These are phyloP conservation scores for Amesomyces nigricolor DNA, from an alignment of 2,329 filamentous ascomycete species.

Conservation along the genomic window DNA sequence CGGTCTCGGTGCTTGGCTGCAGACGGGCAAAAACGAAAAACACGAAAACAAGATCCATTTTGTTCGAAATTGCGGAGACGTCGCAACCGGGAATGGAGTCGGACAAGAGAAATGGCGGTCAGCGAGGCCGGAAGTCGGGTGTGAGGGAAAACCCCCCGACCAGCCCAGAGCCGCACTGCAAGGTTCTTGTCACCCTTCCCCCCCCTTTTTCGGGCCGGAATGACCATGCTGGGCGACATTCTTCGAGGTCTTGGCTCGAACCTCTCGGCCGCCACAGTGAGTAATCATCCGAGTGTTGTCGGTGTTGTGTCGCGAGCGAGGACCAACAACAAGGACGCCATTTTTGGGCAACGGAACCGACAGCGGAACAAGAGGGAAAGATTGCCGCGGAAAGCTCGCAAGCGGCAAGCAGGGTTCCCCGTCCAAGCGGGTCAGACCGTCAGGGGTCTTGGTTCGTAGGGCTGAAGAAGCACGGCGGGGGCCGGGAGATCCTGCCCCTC, in stretches of 20 bases:
- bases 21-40: background rate
- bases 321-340: background rate
- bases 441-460: constrained; percentile 11
- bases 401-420: background rate
- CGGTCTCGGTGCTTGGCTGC: constrained; percentile 18
- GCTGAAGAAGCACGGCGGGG: constrained; percentile 11
- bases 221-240: too few species aligned
- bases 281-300: background rate
- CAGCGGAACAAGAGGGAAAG: background rate
- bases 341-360: background rate
- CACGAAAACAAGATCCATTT: background rate
- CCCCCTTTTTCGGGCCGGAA: too few species aligned
- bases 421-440: background rate
- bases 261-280: background rate
- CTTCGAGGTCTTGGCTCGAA: too few species aligned
- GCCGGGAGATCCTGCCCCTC: background rate
- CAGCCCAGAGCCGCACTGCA: too few species aligned
- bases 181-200: too few species aligned
- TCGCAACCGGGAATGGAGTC: background rate
- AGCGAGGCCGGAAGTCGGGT: background rate
- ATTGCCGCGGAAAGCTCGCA: background rate
- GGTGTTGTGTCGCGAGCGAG: background rate
- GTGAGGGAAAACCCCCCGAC: too few species aligned
- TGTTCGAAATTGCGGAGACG: background rate
- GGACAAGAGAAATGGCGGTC: constrained; percentile 7